phyloP scores from a whole-genome alignment of 2,329 filamentous ascomycete species.

The Pseudogymnoascus sp. region DNA sequence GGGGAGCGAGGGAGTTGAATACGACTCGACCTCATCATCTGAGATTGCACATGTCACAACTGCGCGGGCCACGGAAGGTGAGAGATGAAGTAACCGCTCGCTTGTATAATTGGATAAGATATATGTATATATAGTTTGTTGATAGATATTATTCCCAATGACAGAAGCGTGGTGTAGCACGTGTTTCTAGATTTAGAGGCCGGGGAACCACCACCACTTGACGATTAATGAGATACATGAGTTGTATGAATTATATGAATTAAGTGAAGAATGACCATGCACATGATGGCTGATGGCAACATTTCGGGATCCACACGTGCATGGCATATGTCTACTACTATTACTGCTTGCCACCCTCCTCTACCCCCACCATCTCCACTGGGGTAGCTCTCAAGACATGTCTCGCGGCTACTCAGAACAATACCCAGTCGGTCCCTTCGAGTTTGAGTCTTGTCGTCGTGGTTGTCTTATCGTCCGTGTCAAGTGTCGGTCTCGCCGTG shows the following conservation, averaged over 20 bases:
- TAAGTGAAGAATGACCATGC: not conserved
- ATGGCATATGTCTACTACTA: not conserved
- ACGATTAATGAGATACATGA: not conserved
- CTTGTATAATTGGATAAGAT: constrained; percentile 5
- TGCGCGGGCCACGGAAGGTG: not conserved
- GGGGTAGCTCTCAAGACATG: not conserved
- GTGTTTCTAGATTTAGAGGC: not conserved
- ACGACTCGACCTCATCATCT: not conserved
- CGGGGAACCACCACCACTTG: not conserved
- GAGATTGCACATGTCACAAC: constrained; percentile 1
- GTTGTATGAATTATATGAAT: not conserved
- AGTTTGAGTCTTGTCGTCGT: not conserved
- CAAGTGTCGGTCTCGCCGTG: not conserved
- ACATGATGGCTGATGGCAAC: not conserved
- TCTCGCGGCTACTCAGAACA: not conserved
- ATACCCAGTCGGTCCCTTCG: not conserved
- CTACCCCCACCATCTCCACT: not conserved
- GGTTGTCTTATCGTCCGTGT: not conserved
- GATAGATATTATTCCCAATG: not conserved
- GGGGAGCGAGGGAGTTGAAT: not conserved
- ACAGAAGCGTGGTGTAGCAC: not conserved
- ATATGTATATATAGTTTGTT: not conserved
- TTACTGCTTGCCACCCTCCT: too few species aligned
- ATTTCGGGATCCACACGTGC: not conserved
- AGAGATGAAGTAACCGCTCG: not conserved